Evolutionary conservation across 1,284 basidiomycete species (phyloP), one percentile per base, ranked within the genome.

Genomic region (Xerocomus minutiporus): DNA sequence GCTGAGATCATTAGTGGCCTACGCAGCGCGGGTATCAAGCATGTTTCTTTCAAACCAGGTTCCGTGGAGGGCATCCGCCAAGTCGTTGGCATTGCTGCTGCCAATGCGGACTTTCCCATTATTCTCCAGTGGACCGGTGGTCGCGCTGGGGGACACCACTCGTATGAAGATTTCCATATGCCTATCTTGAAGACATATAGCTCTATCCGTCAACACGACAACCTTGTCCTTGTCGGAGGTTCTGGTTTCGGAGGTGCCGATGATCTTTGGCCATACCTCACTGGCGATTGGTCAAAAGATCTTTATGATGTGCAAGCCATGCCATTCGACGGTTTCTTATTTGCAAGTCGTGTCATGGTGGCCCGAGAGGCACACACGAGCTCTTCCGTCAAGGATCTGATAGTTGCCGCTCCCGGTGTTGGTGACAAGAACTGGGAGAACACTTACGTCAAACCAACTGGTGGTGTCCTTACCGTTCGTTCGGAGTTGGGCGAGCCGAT

Each of bases 51-150:
- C 85, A 98, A 98, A 78, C 96, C 96, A 41, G 96, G 96, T 57
- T 97, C 93, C 8, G 86, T 96, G 53, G 95, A 98, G 59, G 96
- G 96, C 58, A 96, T 99, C 61, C 88, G 94, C 44, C 95, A 98
- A 71, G 96, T 98, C 55, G 81, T 97, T 72, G 95, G 88, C 76
- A 99, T 99, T 64, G 96, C 97, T 26, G 83, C 90, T 42, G 81
- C 93, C 57, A 95, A 97, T 73, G 92, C 95, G 41, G 87, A 93
- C 73, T 99, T 92, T 81, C 94, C 96, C n/a, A 87, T 99, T 73
- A 93, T 99, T 71, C 77, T 97, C 59, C 96, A 98, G 69, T 98
- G 96, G 96, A 99, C 96, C 46, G 97, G 96, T 67, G 96, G 96
- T 49, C 93, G 96, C 63, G 97, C 96, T n/a, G 96, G 96, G 62